A percentile compares a stretch with the other conserved stretches of the same genome.
Conservation (phyloP, 2,329 filamentous ascomycete genomes). For the Diaporthe batatas region DNA sequence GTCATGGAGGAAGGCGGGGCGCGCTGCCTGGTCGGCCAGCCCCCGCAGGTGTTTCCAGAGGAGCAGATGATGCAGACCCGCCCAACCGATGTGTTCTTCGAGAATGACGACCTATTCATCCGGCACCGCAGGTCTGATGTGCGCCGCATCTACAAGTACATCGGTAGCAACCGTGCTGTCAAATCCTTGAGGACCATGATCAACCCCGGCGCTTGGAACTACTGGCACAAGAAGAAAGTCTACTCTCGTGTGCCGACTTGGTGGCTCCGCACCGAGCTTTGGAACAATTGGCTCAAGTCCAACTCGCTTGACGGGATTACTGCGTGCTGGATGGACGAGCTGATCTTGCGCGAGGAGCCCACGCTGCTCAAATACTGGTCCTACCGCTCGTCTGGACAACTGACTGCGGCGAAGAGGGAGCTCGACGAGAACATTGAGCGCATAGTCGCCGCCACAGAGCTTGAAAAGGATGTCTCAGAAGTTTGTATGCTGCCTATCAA, state of each 20-base stretch:
- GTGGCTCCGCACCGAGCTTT: conserved; percentile 61
- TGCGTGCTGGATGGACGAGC: conserved; percentile 64
- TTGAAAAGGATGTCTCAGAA: conserved; percentile 55
- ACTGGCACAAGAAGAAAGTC: conserved; percentile 47
- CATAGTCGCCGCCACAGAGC: conserved; percentile 54
- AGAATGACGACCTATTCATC: conserved; percentile 53
- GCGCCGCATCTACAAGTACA: conserved; percentile 46
- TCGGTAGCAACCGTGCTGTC: conserved; percentile 40
- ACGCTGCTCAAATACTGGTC: conserved; percentile 61
- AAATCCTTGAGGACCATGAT: conserved; percentile 45
- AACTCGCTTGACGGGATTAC: conserved; percentile 62
- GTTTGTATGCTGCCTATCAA: conserved; percentile 56
- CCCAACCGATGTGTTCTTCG: conserved; percentile 50
- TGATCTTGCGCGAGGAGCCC: conserved; percentile 60
- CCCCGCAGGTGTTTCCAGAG: conserved; percentile 48
- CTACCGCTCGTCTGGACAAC: conserved; percentile 57
- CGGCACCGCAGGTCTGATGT: conserved; percentile 50
- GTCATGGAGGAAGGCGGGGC: conserved; percentile 46
- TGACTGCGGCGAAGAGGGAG: conserved; percentile 58
- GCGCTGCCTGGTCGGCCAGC: conserved; percentile 45
- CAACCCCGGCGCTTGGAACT: conserved; percentile 46
- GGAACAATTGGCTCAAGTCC: conserved; percentile 63
- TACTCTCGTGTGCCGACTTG: conserved; percentile 59
- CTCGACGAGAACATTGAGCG: conserved; percentile 54
- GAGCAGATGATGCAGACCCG: conserved; percentile 49